Conservation (phyloP, 129 eudicot genomes). For the Flaveria robusta region DNA sequence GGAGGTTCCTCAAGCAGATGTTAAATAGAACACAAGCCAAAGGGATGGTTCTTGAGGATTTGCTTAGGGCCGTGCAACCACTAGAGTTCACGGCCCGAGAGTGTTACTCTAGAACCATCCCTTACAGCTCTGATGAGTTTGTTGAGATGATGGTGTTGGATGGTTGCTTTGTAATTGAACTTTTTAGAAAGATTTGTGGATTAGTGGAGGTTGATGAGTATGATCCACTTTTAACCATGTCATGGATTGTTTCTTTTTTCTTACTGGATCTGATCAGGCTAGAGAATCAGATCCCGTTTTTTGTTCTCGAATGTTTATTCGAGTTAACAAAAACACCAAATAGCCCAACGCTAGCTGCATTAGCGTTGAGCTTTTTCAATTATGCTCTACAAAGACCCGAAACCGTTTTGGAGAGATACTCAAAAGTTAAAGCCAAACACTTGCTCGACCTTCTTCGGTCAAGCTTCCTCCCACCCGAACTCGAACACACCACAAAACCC, state of each 20-base stretch:
- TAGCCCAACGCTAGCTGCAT: slow-evolving; percentile 31
- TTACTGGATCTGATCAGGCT: slow-evolving; percentile 64
- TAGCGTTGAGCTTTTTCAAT: slow-evolving; percentile 58
- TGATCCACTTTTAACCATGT: slow-evolving; percentile 64
- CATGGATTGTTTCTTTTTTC: slow-evolving; percentile 66
- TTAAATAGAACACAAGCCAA: slow-evolving; percentile 38
- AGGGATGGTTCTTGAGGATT: slow-evolving; percentile 45
- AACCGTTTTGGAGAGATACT: slow-evolving; percentile 29
- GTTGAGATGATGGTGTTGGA: slow-evolving; percentile 80
- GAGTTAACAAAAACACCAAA: slow-evolving; percentile 41
- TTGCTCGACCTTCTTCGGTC: slow-evolving; percentile 68
- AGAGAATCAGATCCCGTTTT: slow-evolving; percentile 85
- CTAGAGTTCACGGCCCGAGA: slow-evolving; percentile 55
- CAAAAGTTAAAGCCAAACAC: slow-evolving; percentile 46
- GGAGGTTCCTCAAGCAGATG: slow-evolving; percentile 56
- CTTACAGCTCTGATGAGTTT: slow-evolving; percentile 42
- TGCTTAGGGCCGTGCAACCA: slow-evolving; percentile 48
- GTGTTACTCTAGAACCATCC: slow-evolving; percentile 57
- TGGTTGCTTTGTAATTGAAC: slow-evolving; percentile 77
- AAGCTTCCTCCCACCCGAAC: slow-evolving; percentile 36
- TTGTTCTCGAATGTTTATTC: slow-evolving; percentile 57
- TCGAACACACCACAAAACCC: neutral
- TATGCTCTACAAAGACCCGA: slow-evolving; percentile 40
- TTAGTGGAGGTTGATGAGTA: slow-evolving; percentile 38
- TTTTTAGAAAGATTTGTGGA: slow-evolving; percentile 50